A percentile compares a stretch with the other conserved stretches of the same genome.
Conservation (phyloP, 2,329 filamentous ascomycete species). For the Calonectria hawksworthii region DNA sequence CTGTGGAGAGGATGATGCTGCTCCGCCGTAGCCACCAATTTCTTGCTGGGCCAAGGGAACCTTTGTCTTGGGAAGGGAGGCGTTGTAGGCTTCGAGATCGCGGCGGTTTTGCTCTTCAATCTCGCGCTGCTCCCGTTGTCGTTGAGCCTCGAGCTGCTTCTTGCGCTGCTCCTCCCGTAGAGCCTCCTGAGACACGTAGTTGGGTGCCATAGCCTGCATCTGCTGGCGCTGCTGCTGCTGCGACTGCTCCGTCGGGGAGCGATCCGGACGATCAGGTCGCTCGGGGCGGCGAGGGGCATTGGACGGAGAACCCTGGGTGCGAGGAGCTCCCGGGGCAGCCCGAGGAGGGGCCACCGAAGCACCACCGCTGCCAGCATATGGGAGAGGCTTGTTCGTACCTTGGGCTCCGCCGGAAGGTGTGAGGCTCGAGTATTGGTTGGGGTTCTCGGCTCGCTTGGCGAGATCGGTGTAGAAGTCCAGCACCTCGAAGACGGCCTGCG, state of each 20-base stretch:
- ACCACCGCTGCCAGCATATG: conserved; percentile 63
- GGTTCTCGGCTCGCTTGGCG: conserved; percentile 80
- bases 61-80: conserved; percentile 86
- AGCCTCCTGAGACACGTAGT: conserved; percentile 66
- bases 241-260: conserved; percentile 53
- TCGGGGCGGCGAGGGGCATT: conserved; percentile 61
- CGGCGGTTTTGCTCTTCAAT: conserved; percentile 77
- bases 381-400: conserved; percentile 71
- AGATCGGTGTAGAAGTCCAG: conserved; percentile 90
- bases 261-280: conserved; percentile 50
- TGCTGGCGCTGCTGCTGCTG: conserved; percentile 71
- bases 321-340: conserved; percentile 65
- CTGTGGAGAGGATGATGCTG: conserved; percentile 54
- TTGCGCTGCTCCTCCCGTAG: conserved; percentile 71
- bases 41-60: conserved; percentile 90
- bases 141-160: conserved; percentile 73
- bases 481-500: conserved; percentile 85
- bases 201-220: conserved; percentile 69
- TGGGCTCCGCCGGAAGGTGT: conserved; percentile 71
- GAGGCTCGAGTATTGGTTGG: conserved; percentile 75
- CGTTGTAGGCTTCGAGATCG: conserved; percentile 91
- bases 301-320: conserved; percentile 55
- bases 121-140: conserved; percentile 63
- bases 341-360: conserved; percentile 77
- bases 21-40: conserved; percentile 72